Conservation (phyloP, 116 monocot genomes). For the Zostera marina region DNA sequence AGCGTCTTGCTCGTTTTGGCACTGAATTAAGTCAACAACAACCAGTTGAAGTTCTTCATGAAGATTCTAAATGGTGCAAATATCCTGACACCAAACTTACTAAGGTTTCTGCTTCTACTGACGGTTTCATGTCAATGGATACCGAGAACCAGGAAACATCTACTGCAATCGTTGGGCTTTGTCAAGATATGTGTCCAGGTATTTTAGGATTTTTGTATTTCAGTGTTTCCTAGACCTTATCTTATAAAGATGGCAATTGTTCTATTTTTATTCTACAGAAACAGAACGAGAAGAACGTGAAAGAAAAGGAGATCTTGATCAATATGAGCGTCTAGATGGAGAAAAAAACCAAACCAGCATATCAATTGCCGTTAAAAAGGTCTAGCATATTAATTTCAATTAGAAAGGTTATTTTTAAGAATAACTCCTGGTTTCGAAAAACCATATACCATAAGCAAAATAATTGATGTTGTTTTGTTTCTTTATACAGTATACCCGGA, state of each 20-base stretch:
- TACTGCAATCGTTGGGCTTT: slow-evolving; percentile 49
- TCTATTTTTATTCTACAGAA: slow-evolving; percentile 24
- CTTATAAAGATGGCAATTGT: neutral
- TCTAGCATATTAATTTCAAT: slow-evolving; percentile 72
- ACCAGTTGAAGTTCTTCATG: slow-evolving; percentile 15
- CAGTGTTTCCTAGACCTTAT: neutral
- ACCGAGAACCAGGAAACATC: slow-evolving; percentile 22
- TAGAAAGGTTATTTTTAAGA: slow-evolving; percentile 52
- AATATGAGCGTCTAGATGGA: slow-evolving; percentile 79
- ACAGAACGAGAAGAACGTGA: slow-evolving; percentile 84
- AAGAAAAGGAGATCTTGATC: slow-evolving; percentile 99
- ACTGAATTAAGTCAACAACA: slow-evolving; percentile 32
- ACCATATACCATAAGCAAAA: slow-evolving; percentile 9
- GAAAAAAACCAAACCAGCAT: slow-evolving; percentile 85
- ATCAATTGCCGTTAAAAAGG: slow-evolving; percentile 91
- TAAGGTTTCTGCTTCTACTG: neutral
- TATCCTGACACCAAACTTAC: slow-evolving; percentile 16
- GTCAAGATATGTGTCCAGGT: slow-evolving; percentile 99
- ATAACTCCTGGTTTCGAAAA: no score
- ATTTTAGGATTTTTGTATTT: neutral
- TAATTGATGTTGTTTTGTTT: slow-evolving; percentile 49
- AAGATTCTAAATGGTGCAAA: slow-evolving; percentile 14
- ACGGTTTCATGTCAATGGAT: slow-evolving; percentile 14
- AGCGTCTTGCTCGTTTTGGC: slow-evolving; percentile 61
- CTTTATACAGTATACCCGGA: slow-evolving; percentile 87